Evolutionary conservation across 2,329 filamentous ascomycete genomes (phyloP).

Genomic region (Hypoxylon sp.): DNA sequence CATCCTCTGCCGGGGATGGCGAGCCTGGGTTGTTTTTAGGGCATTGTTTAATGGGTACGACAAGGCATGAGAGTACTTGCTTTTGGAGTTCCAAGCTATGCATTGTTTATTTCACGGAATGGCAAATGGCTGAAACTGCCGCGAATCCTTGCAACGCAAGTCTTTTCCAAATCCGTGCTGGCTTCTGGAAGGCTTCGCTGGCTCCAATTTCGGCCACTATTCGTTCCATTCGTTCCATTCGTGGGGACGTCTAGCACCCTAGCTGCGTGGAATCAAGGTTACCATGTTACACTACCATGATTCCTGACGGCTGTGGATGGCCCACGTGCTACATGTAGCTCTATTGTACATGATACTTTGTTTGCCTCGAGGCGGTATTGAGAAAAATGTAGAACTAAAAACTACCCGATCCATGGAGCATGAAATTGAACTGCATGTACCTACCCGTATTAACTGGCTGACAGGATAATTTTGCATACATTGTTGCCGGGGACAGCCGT

Average conservation of each 20-base stretch:
- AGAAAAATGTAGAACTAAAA: background rate
- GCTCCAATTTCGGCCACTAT: conserved; percentile 33
- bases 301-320: conserved; percentile 24
- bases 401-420: background rate
- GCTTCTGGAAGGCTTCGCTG: conserved; percentile 42
- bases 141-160: conserved; percentile 15
- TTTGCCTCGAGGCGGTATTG: background rate
- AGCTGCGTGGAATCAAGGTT: conserved; percentile 26
- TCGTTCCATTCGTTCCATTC: conserved; percentile 9
- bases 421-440: too few relatives aligned
- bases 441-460: too few relatives aligned
- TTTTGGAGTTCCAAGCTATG: too few relatives aligned
- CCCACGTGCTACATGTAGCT: conserved; percentile 39
- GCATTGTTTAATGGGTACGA: background rate
- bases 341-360: conserved; percentile 12
- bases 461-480: too few relatives aligned
- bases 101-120: background rate
- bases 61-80: background rate
- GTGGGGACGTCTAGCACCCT: conserved; percentile 28
- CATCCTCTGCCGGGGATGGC: background rate
- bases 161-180: conserved; percentile 6
- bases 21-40: background rate
- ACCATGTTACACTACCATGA: conserved; percentile 32
- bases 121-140: conserved; percentile 28
- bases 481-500: too few relatives aligned